phyloP scores from a whole-genome alignment of 139 green algal species.

The Tetradesmus obliquus region DNA sequence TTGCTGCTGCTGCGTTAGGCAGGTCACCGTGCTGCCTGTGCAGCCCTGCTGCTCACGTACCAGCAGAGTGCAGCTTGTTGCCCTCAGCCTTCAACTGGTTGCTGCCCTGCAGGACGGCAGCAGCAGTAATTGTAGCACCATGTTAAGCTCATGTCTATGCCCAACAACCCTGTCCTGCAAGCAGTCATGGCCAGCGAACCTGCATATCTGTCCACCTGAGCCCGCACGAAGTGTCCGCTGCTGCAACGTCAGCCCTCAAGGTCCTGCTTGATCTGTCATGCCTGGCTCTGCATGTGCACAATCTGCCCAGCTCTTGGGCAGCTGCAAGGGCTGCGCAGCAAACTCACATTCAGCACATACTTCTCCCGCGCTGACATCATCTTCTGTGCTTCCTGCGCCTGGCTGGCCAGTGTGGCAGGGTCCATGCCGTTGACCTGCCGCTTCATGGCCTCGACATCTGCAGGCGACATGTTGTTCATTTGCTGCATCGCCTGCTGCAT shows the following conservation, averaged over 20 bases:
- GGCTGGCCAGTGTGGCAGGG: conserved; percentile 48
- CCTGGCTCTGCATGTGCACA: too few relatives aligned
- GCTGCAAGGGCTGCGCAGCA: neutral
- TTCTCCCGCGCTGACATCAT: conserved; percentile 53
- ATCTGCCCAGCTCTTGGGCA: too few relatives aligned
- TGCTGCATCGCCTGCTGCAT: conserved; percentile 56
- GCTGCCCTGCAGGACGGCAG: conserved; percentile 49
- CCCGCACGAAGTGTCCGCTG: too few relatives aligned
- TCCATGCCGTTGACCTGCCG: conserved; percentile 59
- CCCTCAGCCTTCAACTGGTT: conserved; percentile 68
- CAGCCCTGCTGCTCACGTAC: neutral
- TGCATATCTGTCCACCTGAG: too few relatives aligned
- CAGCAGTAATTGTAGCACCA: conserved; percentile 1
- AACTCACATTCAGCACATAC: conserved; percentile 57
- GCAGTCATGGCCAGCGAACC: too few relatives aligned
- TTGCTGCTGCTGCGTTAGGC: neutral
- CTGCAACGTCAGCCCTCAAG: too few relatives aligned
- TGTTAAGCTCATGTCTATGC: too few relatives aligned
- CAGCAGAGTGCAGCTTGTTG: conserved; percentile 59
- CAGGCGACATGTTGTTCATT: conserved; percentile 54
- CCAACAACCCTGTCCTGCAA: too few relatives aligned
- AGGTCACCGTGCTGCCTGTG: neutral
- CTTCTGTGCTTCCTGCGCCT: conserved; percentile 46
- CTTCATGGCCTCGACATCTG: conserved; percentile 56
- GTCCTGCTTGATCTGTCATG: too few relatives aligned